Evolutionary conservation across 768 basidiomycete genomes (phyloP).

Genomic region (Leccinellum albellum): DNA sequence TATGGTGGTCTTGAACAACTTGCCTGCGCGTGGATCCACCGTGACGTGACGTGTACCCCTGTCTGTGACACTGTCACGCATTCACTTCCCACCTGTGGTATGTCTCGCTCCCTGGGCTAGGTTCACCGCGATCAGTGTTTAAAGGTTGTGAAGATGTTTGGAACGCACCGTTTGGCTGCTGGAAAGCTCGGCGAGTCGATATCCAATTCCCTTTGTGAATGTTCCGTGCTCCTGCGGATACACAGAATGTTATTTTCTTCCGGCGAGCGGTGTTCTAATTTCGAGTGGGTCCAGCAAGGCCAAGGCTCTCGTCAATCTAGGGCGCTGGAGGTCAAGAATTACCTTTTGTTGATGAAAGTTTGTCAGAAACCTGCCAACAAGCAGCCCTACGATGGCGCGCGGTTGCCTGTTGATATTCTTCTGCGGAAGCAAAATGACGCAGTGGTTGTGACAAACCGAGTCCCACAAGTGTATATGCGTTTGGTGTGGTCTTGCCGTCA

Average conservation of each 20-base stretch:
- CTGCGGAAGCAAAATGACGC: slow-evolving; percentile 16
- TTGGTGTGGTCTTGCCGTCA: slow-evolving; percentile 29
- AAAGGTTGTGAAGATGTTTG: neutral
- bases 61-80: slow-evolving; percentile 25
- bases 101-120: no score
- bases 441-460: slow-evolving; percentile 12
- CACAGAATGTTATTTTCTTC: neutral
- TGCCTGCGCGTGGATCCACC: slow-evolving; percentile 20
- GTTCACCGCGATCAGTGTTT: neutral
- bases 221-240: neutral
- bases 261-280: slow-evolving; percentile 15
- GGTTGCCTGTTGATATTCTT: neutral
- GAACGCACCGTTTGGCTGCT: slow-evolving; percentile 1
- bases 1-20: slow-evolving; percentile 29
- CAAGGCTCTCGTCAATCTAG: neutral
- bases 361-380: neutral
- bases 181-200: neutral
- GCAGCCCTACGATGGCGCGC: neutral
- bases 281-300: slow-evolving; percentile 4
- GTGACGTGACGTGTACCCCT: slow-evolving; percentile 31
- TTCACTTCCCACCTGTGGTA: slow-evolving; percentile 5
- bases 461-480: slow-evolving; percentile 18
- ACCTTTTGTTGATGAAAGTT: slow-evolving; percentile 4
- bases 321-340: neutral
- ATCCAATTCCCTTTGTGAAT: neutral